Conservation (phyloP, 192 early-diverging fungal species). For the Irineochytrium annulatum region DNA sequence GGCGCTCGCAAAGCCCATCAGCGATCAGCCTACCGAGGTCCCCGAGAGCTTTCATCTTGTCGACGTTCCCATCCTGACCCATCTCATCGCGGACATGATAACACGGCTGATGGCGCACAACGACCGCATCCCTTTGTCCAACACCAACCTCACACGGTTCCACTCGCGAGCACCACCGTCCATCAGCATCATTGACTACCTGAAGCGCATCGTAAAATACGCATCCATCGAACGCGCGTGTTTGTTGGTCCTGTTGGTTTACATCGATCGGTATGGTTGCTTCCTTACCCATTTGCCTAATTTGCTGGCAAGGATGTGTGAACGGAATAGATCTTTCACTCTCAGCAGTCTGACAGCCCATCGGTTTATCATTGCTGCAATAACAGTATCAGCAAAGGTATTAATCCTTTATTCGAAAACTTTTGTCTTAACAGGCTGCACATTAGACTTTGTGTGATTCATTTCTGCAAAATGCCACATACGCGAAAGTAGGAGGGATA, state of each 20-base stretch:
- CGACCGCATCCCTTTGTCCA: constrained; percentile 59
- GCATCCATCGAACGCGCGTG: constrained; percentile 85
- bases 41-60: constrained; percentile 37
- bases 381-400: constrained; percentile 27
- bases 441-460: constrained; percentile 32
- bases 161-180: constrained; percentile 87
- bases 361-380: constrained; percentile 31
- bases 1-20: too few relatives aligned
- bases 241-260: constrained; percentile 83
- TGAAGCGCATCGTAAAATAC: constrained; percentile 87
- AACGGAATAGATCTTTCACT: constrained; percentile 68
- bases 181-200: constrained; percentile 84
- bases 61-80: constrained; percentile 26
- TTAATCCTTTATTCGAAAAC: not conserved
- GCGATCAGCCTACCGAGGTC: too few relatives aligned
- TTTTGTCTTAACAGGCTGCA: not conserved
- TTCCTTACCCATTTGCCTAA: not conserved
- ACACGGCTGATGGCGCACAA: constrained; percentile 59
- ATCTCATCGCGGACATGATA: constrained; percentile 45
- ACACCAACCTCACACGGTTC: constrained; percentile 78
- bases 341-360: constrained; percentile 92
- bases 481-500: constrained; percentile 93
- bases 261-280: constrained; percentile 71
- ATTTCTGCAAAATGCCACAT: constrained; percentile 71
- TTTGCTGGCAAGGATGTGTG: constrained; percentile 50